Evolutionary conservation across 148 eudicot species (phyloP), one percentile per base, ranked within the genome.

Genomic region (Polygonum maritimum): DNA sequence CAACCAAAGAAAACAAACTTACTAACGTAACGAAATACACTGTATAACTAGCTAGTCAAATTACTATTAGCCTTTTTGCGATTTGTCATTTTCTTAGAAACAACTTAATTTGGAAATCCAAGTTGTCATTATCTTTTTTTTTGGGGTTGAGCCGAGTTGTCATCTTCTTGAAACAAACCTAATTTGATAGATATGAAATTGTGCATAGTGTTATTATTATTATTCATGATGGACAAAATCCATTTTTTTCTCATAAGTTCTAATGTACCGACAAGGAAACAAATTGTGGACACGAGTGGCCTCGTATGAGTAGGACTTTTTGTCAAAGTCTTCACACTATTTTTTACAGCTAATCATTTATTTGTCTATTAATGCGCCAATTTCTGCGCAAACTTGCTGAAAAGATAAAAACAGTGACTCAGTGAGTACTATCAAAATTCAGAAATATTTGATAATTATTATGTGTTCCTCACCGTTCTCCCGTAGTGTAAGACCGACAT

Each of bases 321-420:
- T 67, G 71, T 65, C 40, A 33, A 65, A 65, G 41, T 33, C 19
- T 35, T 65, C 63, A 7, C 31, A 36, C 35, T 65, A 4, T 19
- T 58, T 11, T 44, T 44, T 44, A 44, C 47, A 8, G 21, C 21
- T 21, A 35, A 65, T 35, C 13, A 65, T 65, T 65, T 65, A 65
- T 65, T 65, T 15, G 2, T 65, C 71, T 38, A 36, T 67, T 44
- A 67, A 11, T 36, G 44, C 71, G 71, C 71, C 71, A 67, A 36
- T 67, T 67, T 36, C 71, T 67, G 71, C 71, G 71, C 71, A 67
- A 67, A 67, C 71, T 36, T 67, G 71, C 69, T 35, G 21, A 14
- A 67, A 67, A 15, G 69, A 31, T 7, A 31, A 9, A 3, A 62
- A 26, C 31, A 62, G 69, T 54, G 60, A 51, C 19, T 7, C n/a